Evolutionary conservation across 768 basidiomycete species (phyloP).

Genomic region (Suillus spraguei): DNA sequence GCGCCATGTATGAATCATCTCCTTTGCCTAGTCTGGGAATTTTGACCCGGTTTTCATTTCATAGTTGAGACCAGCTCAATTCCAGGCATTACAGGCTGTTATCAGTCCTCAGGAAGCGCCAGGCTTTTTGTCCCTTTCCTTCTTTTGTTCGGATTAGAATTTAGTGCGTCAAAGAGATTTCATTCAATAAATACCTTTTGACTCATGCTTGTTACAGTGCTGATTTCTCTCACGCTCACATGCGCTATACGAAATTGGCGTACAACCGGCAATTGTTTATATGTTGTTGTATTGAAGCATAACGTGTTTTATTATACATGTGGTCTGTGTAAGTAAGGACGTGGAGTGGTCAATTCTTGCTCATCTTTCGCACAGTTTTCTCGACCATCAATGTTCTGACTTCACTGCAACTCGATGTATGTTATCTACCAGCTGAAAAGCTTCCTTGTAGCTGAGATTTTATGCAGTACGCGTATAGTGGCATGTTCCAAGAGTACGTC

Average conservation of each 20-base stretch:
- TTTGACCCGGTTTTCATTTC: neutral
- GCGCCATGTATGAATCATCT: neutral
- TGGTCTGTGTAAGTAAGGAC: conserved; percentile 7
- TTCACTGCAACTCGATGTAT: conserved; percentile 5
- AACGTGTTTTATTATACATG: conserved; percentile 13
- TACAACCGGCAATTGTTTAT: neutral
- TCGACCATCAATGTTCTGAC: conserved; percentile 9
- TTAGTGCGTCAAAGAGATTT: neutral
- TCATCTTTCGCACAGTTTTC: neutral
- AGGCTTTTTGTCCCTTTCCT: conserved; percentile 9
- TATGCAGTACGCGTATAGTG: conserved; percentile 8
- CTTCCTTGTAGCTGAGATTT: neutral
- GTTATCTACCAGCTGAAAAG: neutral
- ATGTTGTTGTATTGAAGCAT: conserved; percentile 10
- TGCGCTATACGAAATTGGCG: conserved; percentile 7
- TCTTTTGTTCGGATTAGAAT: conserved; percentile 11
- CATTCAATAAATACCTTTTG: neutral
- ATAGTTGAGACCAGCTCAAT: neutral
- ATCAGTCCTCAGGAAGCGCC: neutral
- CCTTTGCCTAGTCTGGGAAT: neutral
- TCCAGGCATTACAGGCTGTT: neutral
- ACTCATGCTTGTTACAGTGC: conserved; percentile 2
- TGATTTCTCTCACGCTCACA: conserved; percentile 8
- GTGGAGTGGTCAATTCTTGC: neutral
- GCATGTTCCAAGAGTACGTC: conserved; percentile 13